Evolutionary conservation across 129 eudicot species (phyloP).

Genomic region (Lonicera japonica): DNA sequence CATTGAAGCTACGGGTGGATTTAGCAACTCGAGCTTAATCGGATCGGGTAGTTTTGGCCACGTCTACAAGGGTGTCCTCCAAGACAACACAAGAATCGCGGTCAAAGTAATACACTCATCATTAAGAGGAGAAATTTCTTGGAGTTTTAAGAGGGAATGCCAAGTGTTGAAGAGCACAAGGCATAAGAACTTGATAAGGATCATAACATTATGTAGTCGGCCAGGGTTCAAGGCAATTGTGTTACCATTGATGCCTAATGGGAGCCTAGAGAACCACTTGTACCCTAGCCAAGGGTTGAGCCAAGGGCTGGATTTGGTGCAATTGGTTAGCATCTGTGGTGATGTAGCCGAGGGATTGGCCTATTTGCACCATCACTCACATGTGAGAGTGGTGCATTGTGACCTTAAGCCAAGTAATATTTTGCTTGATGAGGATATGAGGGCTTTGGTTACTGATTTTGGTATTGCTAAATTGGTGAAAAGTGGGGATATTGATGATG

Average conservation of each 20-base stretch:
- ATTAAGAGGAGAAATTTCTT: conserved; percentile 16
- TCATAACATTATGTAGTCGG: conserved; percentile 65
- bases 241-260: conserved; percentile 73
- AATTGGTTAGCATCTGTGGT: conserved; percentile 53
- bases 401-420: conserved; percentile 90
- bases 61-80: conserved; percentile 71
- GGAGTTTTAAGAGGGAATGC: conserved; percentile 72
- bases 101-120: conserved; percentile 54
- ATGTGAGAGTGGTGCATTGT: conserved; percentile 82
- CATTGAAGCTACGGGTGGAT: conserved; percentile 69
- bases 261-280: conserved; percentile 77
- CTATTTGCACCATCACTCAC: conserved; percentile 74
- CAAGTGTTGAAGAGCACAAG: conserved; percentile 63
- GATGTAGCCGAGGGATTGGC: conserved; percentile 88
- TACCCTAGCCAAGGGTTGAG: conserved; percentile 39
- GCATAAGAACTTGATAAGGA: conserved; percentile 71
- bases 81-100: conserved; percentile 60
- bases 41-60: conserved; percentile 75
- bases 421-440: conserved; percentile 78
- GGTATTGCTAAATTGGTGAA: conserved; percentile 68
- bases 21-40: conserved; percentile 41
- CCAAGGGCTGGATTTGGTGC: conserved; percentile 46
- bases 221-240: conserved; percentile 86
- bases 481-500: conserved; percentile 34
- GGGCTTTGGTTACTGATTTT: conserved; percentile 77